Evolutionary conservation across 2,329 filamentous ascomycete genomes (phyloP).

Genomic region (Fusarium temperatum): DNA sequence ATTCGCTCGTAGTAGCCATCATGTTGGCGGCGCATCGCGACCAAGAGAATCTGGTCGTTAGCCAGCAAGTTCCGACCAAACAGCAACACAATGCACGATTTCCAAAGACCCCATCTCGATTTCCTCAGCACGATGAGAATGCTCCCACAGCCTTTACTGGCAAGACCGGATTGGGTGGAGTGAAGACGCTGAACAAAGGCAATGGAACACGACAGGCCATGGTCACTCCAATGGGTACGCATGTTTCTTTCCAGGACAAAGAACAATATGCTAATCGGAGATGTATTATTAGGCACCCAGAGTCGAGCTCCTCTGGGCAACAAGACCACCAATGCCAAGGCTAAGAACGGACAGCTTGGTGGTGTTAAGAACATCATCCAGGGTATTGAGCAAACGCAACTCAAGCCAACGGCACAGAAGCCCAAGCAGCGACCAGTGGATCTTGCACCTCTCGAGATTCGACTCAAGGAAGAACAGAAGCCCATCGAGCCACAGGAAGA

Average conservation of each 20-base stretch:
- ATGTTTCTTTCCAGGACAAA: background rate
- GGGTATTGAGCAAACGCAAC: slow-evolving; percentile 70
- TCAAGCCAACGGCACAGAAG: slow-evolving; percentile 68
- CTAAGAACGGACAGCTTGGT: slow-evolving; percentile 71
- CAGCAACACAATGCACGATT: slow-evolving; percentile 78
- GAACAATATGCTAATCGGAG: slow-evolving; percentile 13
- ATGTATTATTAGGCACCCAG: slow-evolving; percentile 50
- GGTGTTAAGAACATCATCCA: slow-evolving; percentile 68
- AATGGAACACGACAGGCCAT: slow-evolving; percentile 63
- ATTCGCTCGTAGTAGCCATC: slow-evolving; percentile 24
- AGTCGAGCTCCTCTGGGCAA: slow-evolving; percentile 85
- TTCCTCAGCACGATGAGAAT: slow-evolving; percentile 87
- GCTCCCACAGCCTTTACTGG: slow-evolving; percentile 54
- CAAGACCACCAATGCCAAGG: slow-evolving; percentile 97
- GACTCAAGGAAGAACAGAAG: slow-evolving; percentile 65
- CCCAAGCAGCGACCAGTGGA: slow-evolving; percentile 65
- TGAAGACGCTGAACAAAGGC: slow-evolving; percentile 60
- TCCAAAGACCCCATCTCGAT: slow-evolving; percentile 84
- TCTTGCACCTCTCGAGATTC: slow-evolving; percentile 66
- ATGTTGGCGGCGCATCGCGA: slow-evolving; percentile 84
- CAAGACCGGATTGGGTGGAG: slow-evolving; percentile 59
- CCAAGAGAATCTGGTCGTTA: slow-evolving; percentile 87
- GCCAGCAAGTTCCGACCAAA: slow-evolving; percentile 78
- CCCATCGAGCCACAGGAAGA: slow-evolving; percentile 56
- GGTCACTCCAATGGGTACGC: slow-evolving; percentile 81